Conservation (phyloP, 1,284 basidiomycete species). For the Cerioporus squamosus region DNA sequence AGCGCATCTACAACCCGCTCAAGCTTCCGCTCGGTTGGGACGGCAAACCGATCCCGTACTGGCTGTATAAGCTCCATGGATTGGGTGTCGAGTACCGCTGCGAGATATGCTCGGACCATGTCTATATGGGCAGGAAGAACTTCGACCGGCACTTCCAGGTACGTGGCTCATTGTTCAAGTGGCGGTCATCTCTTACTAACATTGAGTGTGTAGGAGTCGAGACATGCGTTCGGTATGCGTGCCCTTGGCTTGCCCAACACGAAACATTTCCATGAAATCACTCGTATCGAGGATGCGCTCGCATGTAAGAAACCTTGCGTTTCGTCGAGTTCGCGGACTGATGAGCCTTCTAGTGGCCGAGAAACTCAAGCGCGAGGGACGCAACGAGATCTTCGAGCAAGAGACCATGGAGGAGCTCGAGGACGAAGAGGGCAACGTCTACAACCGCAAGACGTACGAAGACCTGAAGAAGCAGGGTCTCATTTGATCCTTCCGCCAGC, state of each 20-base stretch:
- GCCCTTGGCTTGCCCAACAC: conserved; percentile 97
- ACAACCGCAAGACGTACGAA: conserved; percentile 89
- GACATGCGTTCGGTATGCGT: conserved; percentile 98
- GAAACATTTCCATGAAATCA: conserved; percentile 99
- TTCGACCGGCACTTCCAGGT: conserved; percentile 92
- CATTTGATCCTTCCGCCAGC: conserved; percentile 48
- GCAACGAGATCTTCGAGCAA: conserved; percentile 87
- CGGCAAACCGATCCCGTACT: conserved; percentile 98
- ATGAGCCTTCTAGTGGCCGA: conserved; percentile 75
- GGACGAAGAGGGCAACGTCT: conserved; percentile 96
- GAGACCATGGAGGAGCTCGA: conserved; percentile 97
- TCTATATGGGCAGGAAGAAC: conserved; percentile 97
- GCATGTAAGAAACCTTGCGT: conserved; percentile 63
- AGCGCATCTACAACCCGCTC: conserved; percentile 96
- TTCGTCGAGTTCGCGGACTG: not conserved
- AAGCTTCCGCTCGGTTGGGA: conserved; percentile 99
- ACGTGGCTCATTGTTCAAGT: conserved; percentile 29
- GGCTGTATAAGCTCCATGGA: conserved; percentile 98
- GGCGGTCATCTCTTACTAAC: not conserved
- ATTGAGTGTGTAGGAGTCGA: conserved; percentile 76
- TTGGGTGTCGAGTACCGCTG: conserved; percentile 97
- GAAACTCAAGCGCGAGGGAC: conserved; percentile 92
- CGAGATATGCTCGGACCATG: conserved; percentile 96
- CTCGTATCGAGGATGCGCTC: conserved; percentile 94
- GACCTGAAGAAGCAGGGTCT: conserved; percentile 92